phyloP scores from a whole-genome alignment of 2,329 filamentous ascomycete species.

The Podosphaera xanthii region DNA sequence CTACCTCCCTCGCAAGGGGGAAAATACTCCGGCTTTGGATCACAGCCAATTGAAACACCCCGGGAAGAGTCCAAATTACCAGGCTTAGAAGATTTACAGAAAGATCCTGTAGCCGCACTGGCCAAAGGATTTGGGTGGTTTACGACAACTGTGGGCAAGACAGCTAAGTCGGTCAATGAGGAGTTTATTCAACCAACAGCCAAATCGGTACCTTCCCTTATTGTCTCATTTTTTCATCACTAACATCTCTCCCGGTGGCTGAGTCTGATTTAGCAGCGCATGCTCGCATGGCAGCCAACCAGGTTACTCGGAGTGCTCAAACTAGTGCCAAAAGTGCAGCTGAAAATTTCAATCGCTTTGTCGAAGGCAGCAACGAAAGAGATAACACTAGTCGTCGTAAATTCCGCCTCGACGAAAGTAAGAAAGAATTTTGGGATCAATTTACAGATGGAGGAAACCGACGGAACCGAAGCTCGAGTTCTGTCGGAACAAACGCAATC shows the following conservation, averaged over 20 bases:
- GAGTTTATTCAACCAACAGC: conserved; percentile 84
- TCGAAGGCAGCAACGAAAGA: conserved; percentile 40
- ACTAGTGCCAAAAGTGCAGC: conserved; percentile 52
- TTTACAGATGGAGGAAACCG: conserved; percentile 34
- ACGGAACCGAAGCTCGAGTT: conserved; percentile 6
- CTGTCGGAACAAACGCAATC: conserved; percentile 14
- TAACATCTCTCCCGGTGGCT: conserved; percentile 33
- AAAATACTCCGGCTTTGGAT: conserved; percentile 82
- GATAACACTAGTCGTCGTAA: conserved; percentile 12
- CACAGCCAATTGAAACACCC: conserved; percentile 29
- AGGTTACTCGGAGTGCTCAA: conserved; percentile 42
- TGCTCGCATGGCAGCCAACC: conserved; percentile 37
- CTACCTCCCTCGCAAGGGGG: conserved; percentile 77
- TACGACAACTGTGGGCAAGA: conserved; percentile 64
- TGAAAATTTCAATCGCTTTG: conserved; percentile 64
- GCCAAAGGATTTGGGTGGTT: conserved; percentile 94
- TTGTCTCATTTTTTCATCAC: conserved; percentile 2
- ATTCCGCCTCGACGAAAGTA: conserved; percentile 33
- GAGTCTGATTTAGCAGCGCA: conserved; percentile 57
- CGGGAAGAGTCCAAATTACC: conserved; percentile 28
- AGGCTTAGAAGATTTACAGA: conserved; percentile 69
- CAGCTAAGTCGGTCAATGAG: conserved; percentile 77
- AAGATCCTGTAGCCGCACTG: conserved; percentile 69
- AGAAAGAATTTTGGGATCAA: conserved; percentile 78
- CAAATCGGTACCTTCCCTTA: conserved; percentile 39